These are phyloP conservation scores for Coemansia sp. DNA, from an alignment of 192 early-diverging fungal species.

Conservation along the genomic window DNA sequence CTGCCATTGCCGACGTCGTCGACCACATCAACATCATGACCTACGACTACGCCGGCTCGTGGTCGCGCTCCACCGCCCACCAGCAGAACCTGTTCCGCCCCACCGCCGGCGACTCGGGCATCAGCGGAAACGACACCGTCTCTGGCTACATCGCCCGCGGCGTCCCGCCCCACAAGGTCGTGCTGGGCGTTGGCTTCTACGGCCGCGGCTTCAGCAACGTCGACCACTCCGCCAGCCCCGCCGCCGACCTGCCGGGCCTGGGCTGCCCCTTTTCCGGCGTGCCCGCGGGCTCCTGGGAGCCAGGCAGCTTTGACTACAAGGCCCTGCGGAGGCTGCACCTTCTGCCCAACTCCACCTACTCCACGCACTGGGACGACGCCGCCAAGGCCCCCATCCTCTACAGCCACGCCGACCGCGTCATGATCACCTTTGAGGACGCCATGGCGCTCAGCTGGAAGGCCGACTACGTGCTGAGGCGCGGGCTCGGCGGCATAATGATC, in stretches of 20 bases:
- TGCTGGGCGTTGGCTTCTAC: conserved; percentile 89
- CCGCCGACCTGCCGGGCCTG: conserved; percentile 45
- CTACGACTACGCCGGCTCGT: conserved; percentile 71
- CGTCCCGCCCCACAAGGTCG: conserved; percentile 77
- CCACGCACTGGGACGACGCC: conserved; percentile 71
- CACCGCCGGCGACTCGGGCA: conserved; percentile 55
- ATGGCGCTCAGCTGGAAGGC: conserved; percentile 63
- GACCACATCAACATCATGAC: conserved; percentile 90
- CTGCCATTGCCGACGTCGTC: conserved; percentile 60
- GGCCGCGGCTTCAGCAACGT: conserved; percentile 91
- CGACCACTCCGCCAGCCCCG: conserved; percentile 46
- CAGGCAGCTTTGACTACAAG: conserved; percentile 90
- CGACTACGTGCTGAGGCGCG: conserved; percentile 55
- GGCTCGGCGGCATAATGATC: conserved; percentile 72
- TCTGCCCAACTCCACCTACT: conserved; percentile 55
- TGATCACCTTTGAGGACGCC: conserved; percentile 81
- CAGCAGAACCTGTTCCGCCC: conserved; percentile 78
- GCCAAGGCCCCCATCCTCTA: conserved; percentile 80
- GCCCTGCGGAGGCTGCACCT: conserved; percentile 49
- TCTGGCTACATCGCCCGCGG: conserved; percentile 65
- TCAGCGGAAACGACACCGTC: conserved; percentile 65
- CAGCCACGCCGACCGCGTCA: conserved; percentile 58
- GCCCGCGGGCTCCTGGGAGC: conserved; percentile 82
- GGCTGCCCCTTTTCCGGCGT: conserved; percentile 63
- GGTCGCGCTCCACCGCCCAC: conserved; percentile 69